Evolutionary conservation across 257 asterid species (phyloP).

Genomic region (Solanum sitiens): DNA sequence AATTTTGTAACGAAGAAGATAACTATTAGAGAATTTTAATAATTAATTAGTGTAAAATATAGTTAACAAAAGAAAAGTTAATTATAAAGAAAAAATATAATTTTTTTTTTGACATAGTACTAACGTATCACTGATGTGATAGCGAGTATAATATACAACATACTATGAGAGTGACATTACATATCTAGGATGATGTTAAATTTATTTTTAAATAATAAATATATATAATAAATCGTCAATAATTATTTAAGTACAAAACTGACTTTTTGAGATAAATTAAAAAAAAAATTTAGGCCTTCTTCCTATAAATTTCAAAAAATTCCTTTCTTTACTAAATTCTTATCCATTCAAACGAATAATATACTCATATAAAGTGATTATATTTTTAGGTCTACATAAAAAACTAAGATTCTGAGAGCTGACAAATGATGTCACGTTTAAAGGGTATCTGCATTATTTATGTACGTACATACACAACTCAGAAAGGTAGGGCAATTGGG

Average conservation of each 20-base stretch:
- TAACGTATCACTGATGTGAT: fast-evolving
- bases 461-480: neutral
- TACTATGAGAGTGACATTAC: no score
- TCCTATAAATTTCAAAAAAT: no score
- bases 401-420: neutral
- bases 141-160: neutral
- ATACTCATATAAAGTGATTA: neutral
- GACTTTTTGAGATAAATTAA: neutral
- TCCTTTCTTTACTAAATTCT: neutral
- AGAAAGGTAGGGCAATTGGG: neutral
- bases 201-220: no score
- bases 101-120: fast-evolving
- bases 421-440: neutral
- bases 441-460: neutral
- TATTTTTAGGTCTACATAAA: neutral
- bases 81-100: no score
- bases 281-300: neutral
- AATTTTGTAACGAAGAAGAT: no score
- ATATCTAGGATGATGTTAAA: neutral
- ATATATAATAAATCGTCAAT: neutral
- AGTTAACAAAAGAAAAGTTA: no score
- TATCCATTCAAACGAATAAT: neutral
- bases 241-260: no score
- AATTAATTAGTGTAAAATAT: neutral
- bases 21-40: no score